Evolutionary conservation across 2,329 filamentous ascomycete genomes (phyloP).

Genomic region (Cytospora leucostoma): DNA sequence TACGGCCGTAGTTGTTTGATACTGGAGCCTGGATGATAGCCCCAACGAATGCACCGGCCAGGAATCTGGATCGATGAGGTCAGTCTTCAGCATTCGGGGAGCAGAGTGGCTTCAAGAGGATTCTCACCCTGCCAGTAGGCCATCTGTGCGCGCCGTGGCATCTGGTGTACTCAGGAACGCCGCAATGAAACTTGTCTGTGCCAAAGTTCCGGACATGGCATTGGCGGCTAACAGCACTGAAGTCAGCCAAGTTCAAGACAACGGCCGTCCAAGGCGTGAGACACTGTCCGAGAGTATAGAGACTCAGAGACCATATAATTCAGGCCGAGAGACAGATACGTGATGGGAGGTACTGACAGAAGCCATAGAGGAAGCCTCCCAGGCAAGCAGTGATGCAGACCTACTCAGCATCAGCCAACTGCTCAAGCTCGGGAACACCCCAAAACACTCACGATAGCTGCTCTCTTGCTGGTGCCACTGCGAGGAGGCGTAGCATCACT

Average conservation of each 20-base stretch:
- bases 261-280: no score
- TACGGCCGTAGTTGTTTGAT: conserved; percentile 1
- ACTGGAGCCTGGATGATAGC: background rate
- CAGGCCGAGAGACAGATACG: background rate
- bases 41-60: background rate
- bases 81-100: background rate
- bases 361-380: background rate
- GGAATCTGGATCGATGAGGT: background rate
- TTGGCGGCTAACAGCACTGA: background rate
- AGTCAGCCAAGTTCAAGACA: background rate
- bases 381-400: background rate
- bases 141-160: background rate
- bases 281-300: background rate
- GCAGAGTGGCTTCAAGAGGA: background rate
- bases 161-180: background rate
- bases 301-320: background rate
- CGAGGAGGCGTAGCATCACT: background rate
- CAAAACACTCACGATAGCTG: background rate
- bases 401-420: background rate
- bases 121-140: background rate
- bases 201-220: background rate
- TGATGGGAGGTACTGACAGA: background rate
- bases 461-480: background rate
- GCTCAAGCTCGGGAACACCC: background rate
- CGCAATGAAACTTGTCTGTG: background rate